phyloP scores from a whole-genome alignment of 495 filamentous ascomycete genomes.

The Bathelium albidoporum region DNA sequence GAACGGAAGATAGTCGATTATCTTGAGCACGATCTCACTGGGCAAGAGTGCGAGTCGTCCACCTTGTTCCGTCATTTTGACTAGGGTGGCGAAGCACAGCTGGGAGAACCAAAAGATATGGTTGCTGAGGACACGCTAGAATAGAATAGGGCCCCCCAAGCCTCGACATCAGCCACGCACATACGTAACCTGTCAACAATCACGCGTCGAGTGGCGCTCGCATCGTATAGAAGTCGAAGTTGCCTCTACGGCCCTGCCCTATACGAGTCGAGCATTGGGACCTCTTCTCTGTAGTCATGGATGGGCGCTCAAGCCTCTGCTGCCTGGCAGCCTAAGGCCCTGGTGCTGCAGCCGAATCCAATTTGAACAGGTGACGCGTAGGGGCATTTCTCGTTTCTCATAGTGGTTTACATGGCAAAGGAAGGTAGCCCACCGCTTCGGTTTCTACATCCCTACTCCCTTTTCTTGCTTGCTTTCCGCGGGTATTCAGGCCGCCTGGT shows the following conservation, averaged over 20 bases:
- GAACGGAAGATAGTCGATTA: constrained; percentile 11
- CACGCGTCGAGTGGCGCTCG: not conserved
- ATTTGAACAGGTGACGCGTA: not conserved
- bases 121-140: too few species aligned
- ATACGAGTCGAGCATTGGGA: too few species aligned
- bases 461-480: not conserved
- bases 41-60: constrained; percentile 7
- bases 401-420: not conserved
- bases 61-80: not conserved
- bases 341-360: not conserved
- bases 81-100: too few species aligned
- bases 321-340: not conserved
- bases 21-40: constrained; percentile 14
- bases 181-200: not conserved
- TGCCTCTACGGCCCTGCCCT: not conserved
- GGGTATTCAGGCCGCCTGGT: not conserved
- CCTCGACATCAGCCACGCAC: not conserved
- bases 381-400: not conserved
- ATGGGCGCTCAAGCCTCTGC: not conserved
- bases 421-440: not conserved
- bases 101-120: too few species aligned
- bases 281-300: not conserved
- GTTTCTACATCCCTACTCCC: not conserved
- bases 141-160: too few species aligned
- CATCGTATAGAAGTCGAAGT: not conserved